phyloP scores from a whole-genome alignment of 140 eudicot species.

The Senecio squalidus region DNA sequence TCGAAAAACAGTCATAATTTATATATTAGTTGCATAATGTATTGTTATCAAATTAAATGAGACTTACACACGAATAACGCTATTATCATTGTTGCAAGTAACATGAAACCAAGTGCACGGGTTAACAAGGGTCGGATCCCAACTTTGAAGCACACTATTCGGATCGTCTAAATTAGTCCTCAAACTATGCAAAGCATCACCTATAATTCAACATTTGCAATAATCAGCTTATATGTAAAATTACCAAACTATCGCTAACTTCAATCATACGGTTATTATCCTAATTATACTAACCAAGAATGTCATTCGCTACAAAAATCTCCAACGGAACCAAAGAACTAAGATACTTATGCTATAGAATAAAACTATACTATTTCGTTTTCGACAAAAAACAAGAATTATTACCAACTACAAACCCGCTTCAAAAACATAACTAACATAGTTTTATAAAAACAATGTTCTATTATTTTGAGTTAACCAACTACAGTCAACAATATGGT shows the following conservation, averaged over 20 bases:
- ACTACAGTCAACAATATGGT: slow-evolving; percentile 5
- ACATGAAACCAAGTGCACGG: slow-evolving; percentile 99
- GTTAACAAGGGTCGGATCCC: slow-evolving; percentile 93
- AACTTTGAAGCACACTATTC: slow-evolving; percentile 75
- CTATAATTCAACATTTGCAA: slow-evolving; percentile 24
- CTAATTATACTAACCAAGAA: too few relatives aligned
- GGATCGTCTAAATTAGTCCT: slow-evolving; percentile 70
- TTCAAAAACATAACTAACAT: too few relatives aligned
- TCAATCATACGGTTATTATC: background rate
- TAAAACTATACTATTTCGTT: too few relatives aligned
- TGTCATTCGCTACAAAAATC: too few relatives aligned
- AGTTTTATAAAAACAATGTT: too few relatives aligned
- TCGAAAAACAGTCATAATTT: background rate
- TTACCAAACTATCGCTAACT: too few relatives aligned
- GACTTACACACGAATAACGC: slow-evolving; percentile 84
- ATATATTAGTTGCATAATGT: background rate
- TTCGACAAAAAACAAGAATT: too few relatives aligned
- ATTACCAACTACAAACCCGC: too few relatives aligned
- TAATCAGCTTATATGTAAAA: background rate
- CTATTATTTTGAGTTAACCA: background rate
- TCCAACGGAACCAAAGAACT: too few relatives aligned
- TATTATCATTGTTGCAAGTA: slow-evolving; percentile 83
- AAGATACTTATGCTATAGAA: too few relatives aligned
- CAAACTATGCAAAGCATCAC: slow-evolving; percentile 78
- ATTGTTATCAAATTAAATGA: background rate